Base-by-base conservation (phyloP, 352 stramenopile genomes). In the Globisporangium lucens region DNA sequence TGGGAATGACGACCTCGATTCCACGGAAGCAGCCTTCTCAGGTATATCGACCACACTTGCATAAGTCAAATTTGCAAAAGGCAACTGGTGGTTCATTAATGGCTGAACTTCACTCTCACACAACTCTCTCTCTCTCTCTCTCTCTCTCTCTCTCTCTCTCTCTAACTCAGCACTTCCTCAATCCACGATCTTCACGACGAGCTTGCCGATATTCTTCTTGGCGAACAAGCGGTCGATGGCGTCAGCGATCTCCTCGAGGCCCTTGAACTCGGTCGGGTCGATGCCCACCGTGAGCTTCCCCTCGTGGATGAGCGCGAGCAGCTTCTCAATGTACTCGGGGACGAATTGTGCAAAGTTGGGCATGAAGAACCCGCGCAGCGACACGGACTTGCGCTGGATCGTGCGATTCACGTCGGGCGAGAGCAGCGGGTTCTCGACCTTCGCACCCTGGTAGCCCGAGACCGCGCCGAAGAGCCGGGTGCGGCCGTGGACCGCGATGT, bases 121-220 rank as follows among this genome's bases (percentile, higher is more conserved):
- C 4, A 20, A 15, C 24, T 15, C 8, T 9, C 3, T 38, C 33
- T 38, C 35, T 8, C 33, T 36, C 33, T 36, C 33, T 41, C 36
- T 43, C 36, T 46, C 38, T 17, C 38, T 46, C 12, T 43, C 36
- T 43, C 10, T 43, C 36, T 43, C 4, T 36, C 33, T 9, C 7
- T 36, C 7, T 36, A 36, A 9, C 33, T 36, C 33, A 36, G 7
- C 2, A 9, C 7, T 36, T 36, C 36, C 12, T 58, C 35, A 60
- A 30, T 38, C 27, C 24, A 61, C 69, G 22, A 89, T 75, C 49
- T 82, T 75, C 24, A 89, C 75, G 27, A 90, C 74, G 53, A 91
- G 78, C 68, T 91, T 93, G 55, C 83, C 85, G 41, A 85, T 74
- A 20, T 82, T 85, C 46, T 83, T 64, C 59, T 76, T 76, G 47